phyloP scores from a whole-genome alignment of 768 basidiomycete genomes.

The Boletellus sp. region DNA sequence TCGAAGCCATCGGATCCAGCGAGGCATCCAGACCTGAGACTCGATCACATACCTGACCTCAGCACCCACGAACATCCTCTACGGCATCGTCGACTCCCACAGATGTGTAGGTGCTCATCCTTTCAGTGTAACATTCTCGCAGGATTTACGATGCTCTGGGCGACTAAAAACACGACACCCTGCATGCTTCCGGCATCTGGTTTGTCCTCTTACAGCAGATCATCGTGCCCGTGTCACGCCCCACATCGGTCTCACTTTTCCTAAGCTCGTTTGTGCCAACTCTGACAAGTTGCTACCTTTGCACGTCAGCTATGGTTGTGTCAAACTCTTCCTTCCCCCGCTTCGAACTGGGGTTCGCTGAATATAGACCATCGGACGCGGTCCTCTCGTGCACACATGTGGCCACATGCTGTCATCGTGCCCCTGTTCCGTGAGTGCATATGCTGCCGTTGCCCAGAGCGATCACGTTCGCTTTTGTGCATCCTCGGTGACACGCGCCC shows the following conservation, averaged over 20 bases:
- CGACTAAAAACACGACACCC: too few relatives aligned
- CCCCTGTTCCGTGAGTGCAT: not conserved
- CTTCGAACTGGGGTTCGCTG: not conserved
- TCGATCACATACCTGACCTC: not conserved
- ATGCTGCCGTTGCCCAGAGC: too few relatives aligned
- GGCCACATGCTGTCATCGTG: not conserved
- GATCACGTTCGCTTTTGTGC: not conserved
- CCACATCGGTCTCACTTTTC: too few relatives aligned
- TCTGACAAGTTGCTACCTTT: not conserved
- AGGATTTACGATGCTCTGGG: too few relatives aligned
- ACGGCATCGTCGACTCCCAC: too few relatives aligned
- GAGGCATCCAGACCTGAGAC: not conserved
- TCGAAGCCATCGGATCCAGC: not conserved
- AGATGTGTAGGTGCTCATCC: too few relatives aligned
- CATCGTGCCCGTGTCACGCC: too few relatives aligned
- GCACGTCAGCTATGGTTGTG: not conserved
- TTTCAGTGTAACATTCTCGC: too few relatives aligned
- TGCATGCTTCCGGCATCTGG: too few relatives aligned
- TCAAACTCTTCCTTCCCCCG: not conserved
- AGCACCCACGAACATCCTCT: not conserved
- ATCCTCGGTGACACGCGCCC: not conserved
- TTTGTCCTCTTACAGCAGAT: too few relatives aligned
- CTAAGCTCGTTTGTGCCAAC: not conserved
- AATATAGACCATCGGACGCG: not conserved
- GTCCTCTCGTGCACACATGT: not conserved